Base-by-base conservation (phyloP, 257 asterid genomes). In the Capsicum pubescens region DNA sequence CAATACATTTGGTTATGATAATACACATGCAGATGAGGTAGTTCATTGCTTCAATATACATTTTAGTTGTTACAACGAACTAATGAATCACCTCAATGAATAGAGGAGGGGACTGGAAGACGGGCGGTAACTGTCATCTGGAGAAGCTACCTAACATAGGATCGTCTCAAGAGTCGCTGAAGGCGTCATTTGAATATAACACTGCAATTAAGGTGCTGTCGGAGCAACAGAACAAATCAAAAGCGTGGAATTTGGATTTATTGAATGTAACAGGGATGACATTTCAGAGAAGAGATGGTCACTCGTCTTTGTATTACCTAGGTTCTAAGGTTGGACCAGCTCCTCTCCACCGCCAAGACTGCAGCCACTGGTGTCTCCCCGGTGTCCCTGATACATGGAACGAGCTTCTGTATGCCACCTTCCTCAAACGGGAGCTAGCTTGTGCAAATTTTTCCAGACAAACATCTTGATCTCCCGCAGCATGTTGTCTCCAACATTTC, bases 71-170 rank as follows among this genome's bases (percentile, higher is more conserved):
- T 13, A 76, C 26, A 26, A 76, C 21, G 9, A 14, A 14, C 59
- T 76, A 76, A 76, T 54, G 81, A 26, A 52, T 26, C 8, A 52
- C 64, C 54, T 52, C 0, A 0, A 7, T 76, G 26, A 21, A 55
- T n/a, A 85, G 87, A 36, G 84, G 82, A 17, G 87, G 87, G n/a
- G 84, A 85, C 52, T 85, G 87, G 87, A 85, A 59, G 39, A 85
- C 58, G 2, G 87, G 87, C 14, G 87, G 87, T 17, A 69, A 48
- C 82, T 80, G 87, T 57, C 84, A 85, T 58, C 52, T 44, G 80
- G 84, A 80, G 66, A 85, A 84, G 19, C 68, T 85, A 54, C 87
- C 87, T 8, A 79, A 85, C 26, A 21, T 81, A 79, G 76, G 77
- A 42, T 81, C 84, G 13, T 58, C 63, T 9, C 76, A 57, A 58